Evolutionary conservation across 148 eudicot species (phyloP).

Genomic region (Rhododendron vialii): DNA sequence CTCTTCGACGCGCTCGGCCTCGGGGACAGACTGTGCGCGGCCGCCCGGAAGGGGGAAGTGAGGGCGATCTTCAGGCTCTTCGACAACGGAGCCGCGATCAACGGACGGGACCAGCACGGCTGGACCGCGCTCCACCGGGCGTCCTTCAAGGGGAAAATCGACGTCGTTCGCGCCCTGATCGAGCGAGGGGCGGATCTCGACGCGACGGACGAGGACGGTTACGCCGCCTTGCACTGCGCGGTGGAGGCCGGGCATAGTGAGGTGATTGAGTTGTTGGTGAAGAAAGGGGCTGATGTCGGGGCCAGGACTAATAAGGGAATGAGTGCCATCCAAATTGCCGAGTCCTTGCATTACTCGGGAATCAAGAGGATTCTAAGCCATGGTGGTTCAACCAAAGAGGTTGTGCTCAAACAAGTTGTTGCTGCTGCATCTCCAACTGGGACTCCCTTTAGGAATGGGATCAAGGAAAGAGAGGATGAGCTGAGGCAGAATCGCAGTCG

Average conservation of each 20-base stretch:
- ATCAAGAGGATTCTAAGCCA: constrained; percentile 32
- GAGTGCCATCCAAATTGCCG: constrained; percentile 34
- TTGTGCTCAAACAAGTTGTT: neutral
- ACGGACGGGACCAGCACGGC: constrained; percentile 44
- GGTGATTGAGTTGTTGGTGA: constrained; percentile 40
- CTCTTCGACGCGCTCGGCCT: constrained; percentile 39
- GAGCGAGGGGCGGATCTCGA: constrained; percentile 36
- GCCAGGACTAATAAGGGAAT: constrained; percentile 36
- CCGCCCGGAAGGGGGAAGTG: constrained; percentile 45
- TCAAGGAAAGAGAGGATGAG: neutral
- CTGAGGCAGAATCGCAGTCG: constrained; percentile 17
- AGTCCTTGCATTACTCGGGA: constrained; percentile 36
- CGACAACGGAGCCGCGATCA: constrained; percentile 36
- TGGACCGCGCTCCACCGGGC: constrained; percentile 51
- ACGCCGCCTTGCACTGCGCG: constrained; percentile 48
- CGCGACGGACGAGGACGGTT: constrained; percentile 41
- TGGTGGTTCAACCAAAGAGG: constrained; percentile 26
- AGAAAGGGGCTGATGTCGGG: constrained; percentile 40
- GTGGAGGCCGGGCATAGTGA: constrained; percentile 48
- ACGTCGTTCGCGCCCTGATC: constrained; percentile 23
- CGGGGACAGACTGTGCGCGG: constrained; percentile 35
- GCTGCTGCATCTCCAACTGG: neutral
- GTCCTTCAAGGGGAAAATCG: constrained; percentile 37
- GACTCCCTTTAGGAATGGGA: constrained; percentile 1
- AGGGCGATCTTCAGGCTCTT: constrained; percentile 32